Base-by-base conservation (phyloP, 2,329 filamentous ascomycete species). In the Chrysoporthe puriensis region DNA sequence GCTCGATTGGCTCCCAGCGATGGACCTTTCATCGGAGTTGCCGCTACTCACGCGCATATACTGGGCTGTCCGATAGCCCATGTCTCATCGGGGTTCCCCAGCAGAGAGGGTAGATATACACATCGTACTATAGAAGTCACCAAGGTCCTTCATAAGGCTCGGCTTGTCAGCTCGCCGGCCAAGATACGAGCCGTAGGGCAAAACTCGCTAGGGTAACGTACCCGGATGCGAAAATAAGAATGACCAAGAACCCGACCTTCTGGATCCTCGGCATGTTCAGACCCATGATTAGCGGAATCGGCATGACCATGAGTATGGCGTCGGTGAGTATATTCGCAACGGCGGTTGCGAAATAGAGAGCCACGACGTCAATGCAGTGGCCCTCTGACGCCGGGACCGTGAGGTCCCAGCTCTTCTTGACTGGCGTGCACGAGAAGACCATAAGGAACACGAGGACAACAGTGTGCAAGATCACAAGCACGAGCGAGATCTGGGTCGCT, bases 121-220 rank as follows among this genome's bases (percentile, higher is more conserved):
- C n/a, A 50, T 21, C 46, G 46, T 50, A 21, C 46, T 21, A 50
- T 50, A n/a, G 46, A 50, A 50, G 46, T 50, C n/a, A 50, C 46
- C 8, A 50, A 50, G n/a, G 46, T 50, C 46, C 46, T 50, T 50
- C 5, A 11, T 21, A 8, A 7, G 7, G n/a, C 21, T 50, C n/a
- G n/a, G 6, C n/a, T 21, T 50, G 18, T 50, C 21, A 50, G 46
- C 46, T n/a, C 18, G 44, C 14, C 7, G 36, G 9, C 36, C 6
- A 40, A 6, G 36, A 5, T 40, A 40, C 36, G 36, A 40, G 36
- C 36, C 1, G 36, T 40, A 40, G 6, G 36, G 36, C 36, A 40
- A 40, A 40, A 5, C 36, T 6, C 9, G 36, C 9, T 18, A 46
- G 18, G 14, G 18, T 18, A 46, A 50, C 46, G 8, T 21, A 50